phyloP scores from a whole-genome alignment of 331 rosid species.

The Quercus phellos region DNA sequence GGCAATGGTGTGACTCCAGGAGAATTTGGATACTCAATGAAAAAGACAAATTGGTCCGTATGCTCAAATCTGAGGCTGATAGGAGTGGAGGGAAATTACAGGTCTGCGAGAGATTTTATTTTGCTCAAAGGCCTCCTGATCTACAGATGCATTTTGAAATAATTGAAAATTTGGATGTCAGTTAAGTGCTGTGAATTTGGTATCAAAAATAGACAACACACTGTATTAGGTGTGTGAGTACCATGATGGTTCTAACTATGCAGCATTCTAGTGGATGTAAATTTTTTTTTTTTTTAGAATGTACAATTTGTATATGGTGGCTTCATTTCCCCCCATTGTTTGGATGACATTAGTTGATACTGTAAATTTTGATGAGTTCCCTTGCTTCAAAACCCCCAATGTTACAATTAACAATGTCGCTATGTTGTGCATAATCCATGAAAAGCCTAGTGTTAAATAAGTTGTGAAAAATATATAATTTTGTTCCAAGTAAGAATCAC shows the following conservation, averaged over 20 bases:
- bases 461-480: too few relatives aligned
- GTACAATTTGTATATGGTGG: neutral
- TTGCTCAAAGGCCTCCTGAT: slow-evolving; percentile 51
- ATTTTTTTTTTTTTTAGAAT: neutral
- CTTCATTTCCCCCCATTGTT: neutral
- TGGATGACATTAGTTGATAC: neutral
- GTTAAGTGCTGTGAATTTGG: slow-evolving; percentile 14
- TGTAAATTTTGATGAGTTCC: neutral
- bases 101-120: slow-evolving; percentile 51
- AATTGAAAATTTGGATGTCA: slow-evolving; percentile 55
- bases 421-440: too few relatives aligned
- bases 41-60: slow-evolving; percentile 48
- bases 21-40: slow-evolving; percentile 65
- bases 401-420: too few relatives aligned
- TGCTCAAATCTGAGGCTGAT: slow-evolving; percentile 51
- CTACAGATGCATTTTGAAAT: slow-evolving; percentile 92
- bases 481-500: too few relatives aligned
- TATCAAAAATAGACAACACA: neutral
- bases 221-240: neutral
- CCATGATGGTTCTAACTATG: neutral
- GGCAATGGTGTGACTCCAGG: slow-evolving; percentile 69
- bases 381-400: neutral
- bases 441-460: too few relatives aligned
- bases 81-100: slow-evolving; percentile 46
- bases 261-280: neutral